These are phyloP conservation scores for Cercospora sp. DNA, from an alignment of 2,329 filamentous ascomycete species.

Conservation along the genomic window DNA sequence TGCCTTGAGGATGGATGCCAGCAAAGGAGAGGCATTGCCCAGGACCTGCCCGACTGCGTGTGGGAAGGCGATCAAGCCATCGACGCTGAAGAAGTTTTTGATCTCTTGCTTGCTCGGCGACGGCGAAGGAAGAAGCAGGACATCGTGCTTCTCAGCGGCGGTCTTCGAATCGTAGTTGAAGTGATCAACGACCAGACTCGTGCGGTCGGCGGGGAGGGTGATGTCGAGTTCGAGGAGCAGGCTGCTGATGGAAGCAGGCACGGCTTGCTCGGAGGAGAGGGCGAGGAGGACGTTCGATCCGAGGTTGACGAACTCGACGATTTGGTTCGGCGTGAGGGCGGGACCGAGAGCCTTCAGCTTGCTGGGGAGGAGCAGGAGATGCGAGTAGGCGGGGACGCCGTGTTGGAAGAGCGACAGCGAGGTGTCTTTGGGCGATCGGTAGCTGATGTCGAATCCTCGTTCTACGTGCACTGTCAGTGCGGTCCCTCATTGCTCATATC, in stretches of 20 bases:
- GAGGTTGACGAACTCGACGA: slow-evolving; percentile 88
- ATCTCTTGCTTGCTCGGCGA: slow-evolving; percentile 64
- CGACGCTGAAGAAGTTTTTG: slow-evolving; percentile 74
- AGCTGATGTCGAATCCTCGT: slow-evolving; percentile 77
- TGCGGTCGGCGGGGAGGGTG: slow-evolving; percentile 79
- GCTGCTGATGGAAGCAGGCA: slow-evolving; percentile 71
- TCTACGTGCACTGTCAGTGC: slow-evolving; percentile 50
- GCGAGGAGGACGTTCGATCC: slow-evolving; percentile 88
- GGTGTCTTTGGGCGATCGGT: slow-evolving; percentile 80
- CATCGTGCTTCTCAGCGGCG: slow-evolving; percentile 81
- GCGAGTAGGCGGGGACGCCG: slow-evolving; percentile 86
- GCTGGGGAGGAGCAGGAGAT: slow-evolving; percentile 82
- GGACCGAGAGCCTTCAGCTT: slow-evolving; percentile 93
- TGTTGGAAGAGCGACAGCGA: slow-evolving; percentile 76
- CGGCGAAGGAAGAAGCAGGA: slow-evolving; percentile 74
- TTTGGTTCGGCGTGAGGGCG: slow-evolving; percentile 76
- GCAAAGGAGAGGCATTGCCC: slow-evolving; percentile 70
- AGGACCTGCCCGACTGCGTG: slow-evolving; percentile 77
- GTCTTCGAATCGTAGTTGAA: slow-evolving; percentile 84
- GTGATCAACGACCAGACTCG: slow-evolving; percentile 85
- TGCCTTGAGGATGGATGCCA: slow-evolving; percentile 79
- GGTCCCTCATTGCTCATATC: neutral
- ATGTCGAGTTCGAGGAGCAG: slow-evolving; percentile 88
- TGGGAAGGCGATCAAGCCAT: slow-evolving; percentile 76
- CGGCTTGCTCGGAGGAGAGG: slow-evolving; percentile 69